Evolutionary conservation across 2,329 filamentous ascomycete species (phyloP).

Genomic region (Ophiostoma australiae): DNA sequence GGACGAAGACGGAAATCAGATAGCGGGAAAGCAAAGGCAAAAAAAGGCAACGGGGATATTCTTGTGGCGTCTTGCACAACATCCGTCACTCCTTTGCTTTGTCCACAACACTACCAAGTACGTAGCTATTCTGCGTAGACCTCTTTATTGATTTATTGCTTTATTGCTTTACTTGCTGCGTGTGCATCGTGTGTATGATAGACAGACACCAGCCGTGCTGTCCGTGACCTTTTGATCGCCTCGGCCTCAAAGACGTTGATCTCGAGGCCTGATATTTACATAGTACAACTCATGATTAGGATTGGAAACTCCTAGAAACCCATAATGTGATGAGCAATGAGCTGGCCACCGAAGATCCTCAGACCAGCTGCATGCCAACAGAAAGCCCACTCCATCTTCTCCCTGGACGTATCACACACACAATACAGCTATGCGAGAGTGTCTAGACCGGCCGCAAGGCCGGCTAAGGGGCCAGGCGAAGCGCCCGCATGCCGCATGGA

Average conservation of each 20-base stretch:
- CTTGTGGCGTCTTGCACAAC: too few relatives aligned
- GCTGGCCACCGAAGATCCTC: conserved; percentile 2
- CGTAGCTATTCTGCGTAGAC: too few relatives aligned
- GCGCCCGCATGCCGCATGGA: not conserved
- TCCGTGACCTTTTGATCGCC: not conserved
- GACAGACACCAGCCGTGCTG: not conserved
- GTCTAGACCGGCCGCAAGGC: conserved; percentile 3
- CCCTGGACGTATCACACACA: conserved; percentile 1
- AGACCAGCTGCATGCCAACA: not conserved
- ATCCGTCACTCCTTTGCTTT: not conserved
- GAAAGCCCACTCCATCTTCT: not conserved
- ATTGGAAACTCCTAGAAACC: not conserved
- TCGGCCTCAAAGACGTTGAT: not conserved
- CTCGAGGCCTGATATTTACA: not conserved
- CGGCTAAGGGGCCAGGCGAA: not conserved
- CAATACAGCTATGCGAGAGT: not conserved
- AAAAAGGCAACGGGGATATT: not conserved
- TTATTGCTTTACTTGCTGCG: not conserved
- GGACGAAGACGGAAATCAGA: not conserved
- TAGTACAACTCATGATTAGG: too few relatives aligned
- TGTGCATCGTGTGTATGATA: not conserved
- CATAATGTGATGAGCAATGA: not conserved
- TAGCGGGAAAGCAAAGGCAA: not conserved
- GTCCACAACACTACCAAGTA: not conserved
- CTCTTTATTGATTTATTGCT: not conserved